Evolutionary conservation across 768 basidiomycete genomes (phyloP), one percentile per base, ranked within the genome.

Genomic region (Leccinum fibrillosum): DNA sequence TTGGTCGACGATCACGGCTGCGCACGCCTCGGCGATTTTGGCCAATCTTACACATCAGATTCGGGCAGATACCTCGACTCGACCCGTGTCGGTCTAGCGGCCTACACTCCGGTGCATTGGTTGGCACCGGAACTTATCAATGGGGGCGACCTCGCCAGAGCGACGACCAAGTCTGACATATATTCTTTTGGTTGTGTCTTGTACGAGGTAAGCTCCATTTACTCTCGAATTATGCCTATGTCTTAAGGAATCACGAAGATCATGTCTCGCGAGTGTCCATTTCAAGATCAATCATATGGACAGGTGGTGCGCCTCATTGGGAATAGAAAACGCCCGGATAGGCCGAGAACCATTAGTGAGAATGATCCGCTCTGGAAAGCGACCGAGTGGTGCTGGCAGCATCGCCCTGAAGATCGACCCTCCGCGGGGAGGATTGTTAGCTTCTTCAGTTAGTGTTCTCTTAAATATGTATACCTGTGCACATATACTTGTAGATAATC

Each of bases 111-210:
- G 12, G 44, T 54, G 6, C 42, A 39, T 32, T 72, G 72, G 70
- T 63, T 64, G 61, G 70, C 70, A 12, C 72, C 72, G 11, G 70
- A 72, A 42, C n/a, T 72, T 12, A 49, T 66, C 9, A 0, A 5
- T 5, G 39, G 5, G 2, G 63, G 51, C 3, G 64, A 64, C 1
- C 5, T 8, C 17, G 32, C 12, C 52, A 63, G 50, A 44, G 39
- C 50, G 26, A 47, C 63, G 0, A 57, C 52, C 53, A 60, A 59
- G 55, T 62, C 62, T 1, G 72, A 70, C 34, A 56, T 72, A 49
- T 70, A 64, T 42, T 57, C 70, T 21, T 65, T 73, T 28, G 72
- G 68, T 9, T 72, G 66, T 48, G 64, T 70, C 30, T 44, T 71
- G 17, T 71, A 73, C 45, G 67, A 73, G 70, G 72, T 72, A 49